Conservation (phyloP, 1,139 yeast genomes). For the Debaryomycetaceae sp. region DNA sequence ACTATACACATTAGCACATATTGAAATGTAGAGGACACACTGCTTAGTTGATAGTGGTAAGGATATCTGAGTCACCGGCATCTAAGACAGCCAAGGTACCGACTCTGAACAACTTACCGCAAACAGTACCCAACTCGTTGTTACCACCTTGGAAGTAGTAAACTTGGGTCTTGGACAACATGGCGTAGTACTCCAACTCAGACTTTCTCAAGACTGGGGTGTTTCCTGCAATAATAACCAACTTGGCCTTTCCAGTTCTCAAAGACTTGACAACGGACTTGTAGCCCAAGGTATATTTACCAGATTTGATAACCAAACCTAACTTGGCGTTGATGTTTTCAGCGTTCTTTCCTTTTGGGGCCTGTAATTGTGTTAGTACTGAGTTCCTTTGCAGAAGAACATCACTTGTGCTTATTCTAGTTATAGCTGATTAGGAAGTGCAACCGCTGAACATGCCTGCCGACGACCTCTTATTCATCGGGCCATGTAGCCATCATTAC, state of each 20-base stretch:
- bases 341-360: slow-evolving; percentile 86
- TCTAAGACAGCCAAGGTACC: slow-evolving; percentile 95
- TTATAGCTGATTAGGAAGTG: neutral
- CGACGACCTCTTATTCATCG: neutral
- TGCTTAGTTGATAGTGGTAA: slow-evolving; percentile 44
- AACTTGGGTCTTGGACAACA: slow-evolving; percentile 98
- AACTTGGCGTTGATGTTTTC: slow-evolving; percentile 98
- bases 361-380: slow-evolving; percentile 50
- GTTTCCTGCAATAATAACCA: slow-evolving; percentile 97
- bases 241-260: slow-evolving; percentile 99
- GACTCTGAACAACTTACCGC: slow-evolving; percentile 99
- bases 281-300: slow-evolving; percentile 99
- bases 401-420: neutral
- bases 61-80: slow-evolving; percentile 99
- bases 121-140: slow-evolving; percentile 99
- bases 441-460: neutral
- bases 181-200: slow-evolving; percentile 99
- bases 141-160: slow-evolving; percentile 99
- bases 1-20: slow-evolving; percentile 9
- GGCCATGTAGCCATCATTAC: neutral
- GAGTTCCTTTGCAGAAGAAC: neutral
- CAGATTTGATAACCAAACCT: slow-evolving; percentile 97
- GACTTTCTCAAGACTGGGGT: slow-evolving; percentile 99
- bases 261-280: slow-evolving; percentile 97
- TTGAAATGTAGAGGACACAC: slow-evolving; percentile 1